Evolutionary conservation across 2,329 filamentous ascomycete genomes (phyloP).

Genomic region (Ophiostoma sp.): DNA sequence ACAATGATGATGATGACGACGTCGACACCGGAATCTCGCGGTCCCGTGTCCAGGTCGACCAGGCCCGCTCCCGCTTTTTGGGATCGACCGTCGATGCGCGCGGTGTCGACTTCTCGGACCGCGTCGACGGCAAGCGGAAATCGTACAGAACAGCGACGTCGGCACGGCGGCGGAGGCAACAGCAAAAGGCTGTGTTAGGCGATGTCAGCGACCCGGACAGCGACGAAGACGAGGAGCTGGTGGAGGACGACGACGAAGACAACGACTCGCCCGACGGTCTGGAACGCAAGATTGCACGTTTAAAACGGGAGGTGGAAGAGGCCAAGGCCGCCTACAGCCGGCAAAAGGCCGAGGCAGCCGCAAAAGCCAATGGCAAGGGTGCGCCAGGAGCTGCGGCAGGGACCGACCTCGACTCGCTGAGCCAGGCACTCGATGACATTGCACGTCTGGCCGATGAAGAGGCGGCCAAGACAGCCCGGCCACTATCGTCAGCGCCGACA

Average conservation of each 20-base stretch:
- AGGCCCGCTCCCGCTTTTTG: constrained; percentile 78
- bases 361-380: constrained; percentile 37
- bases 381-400: constrained; percentile 35
- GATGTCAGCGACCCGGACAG: constrained; percentile 76
- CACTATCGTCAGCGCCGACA: background rate
- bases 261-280: constrained; percentile 41
- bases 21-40: constrained; percentile 70
- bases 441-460: constrained; percentile 39
- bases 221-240: background rate
- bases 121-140: constrained; percentile 77
- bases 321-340: constrained; percentile 63
- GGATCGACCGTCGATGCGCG: constrained; percentile 73
- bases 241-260: constrained; percentile 34
- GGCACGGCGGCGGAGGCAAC: constrained; percentile 54
- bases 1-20: constrained; percentile 63
- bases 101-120: constrained; percentile 85
- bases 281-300: constrained; percentile 74
- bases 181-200: constrained; percentile 58
- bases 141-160: constrained; percentile 73
- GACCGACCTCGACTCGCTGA: constrained; percentile 61
- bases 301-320: constrained; percentile 81
- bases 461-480: background rate
- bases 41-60: constrained; percentile 71
- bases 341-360: constrained; percentile 48
- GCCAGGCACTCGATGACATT: constrained; percentile 70